These are phyloP conservation scores for Senna tora DNA, from an alignment of 306 rosid species.

Conservation along the genomic window DNA sequence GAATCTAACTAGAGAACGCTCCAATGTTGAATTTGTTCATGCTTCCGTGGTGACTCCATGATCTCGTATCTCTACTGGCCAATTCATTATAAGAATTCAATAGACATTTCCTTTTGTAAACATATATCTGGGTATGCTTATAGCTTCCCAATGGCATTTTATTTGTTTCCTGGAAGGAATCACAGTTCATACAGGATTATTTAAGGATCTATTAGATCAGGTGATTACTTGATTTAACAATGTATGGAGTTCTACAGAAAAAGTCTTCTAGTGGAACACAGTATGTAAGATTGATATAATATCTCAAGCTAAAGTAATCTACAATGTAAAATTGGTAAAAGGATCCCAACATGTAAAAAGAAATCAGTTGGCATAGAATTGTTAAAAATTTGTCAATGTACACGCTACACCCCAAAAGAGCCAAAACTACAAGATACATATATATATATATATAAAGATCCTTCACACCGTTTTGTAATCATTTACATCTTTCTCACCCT, in stretches of 20 bases:
- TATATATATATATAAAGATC: conserved; percentile 16
- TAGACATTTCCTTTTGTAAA: conserved; percentile 25
- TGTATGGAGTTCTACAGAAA: too few species aligned
- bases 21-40: conserved; percentile 30
- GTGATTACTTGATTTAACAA: conserved; percentile 28
- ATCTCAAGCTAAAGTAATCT: background rate
- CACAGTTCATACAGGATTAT: background rate
- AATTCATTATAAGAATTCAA: conserved; percentile 25
- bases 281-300: background rate
- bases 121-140: conserved; percentile 29
- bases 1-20: conserved; percentile 10
- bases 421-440: conserved; percentile 7
- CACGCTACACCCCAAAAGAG: background rate
- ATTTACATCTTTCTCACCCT: conserved; percentile 39
- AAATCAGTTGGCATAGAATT: background rate
- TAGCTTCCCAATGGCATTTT: conserved; percentile 25
- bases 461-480: conserved; percentile 28
- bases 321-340: background rate
- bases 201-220: background rate
- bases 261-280: background rate
- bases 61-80: background rate
- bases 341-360: background rate
- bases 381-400: background rate
- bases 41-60: conserved; percentile 23
- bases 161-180: conserved; percentile 12